Conservation (phyloP, 306 rosid species). For the Rosa chinensis region DNA sequence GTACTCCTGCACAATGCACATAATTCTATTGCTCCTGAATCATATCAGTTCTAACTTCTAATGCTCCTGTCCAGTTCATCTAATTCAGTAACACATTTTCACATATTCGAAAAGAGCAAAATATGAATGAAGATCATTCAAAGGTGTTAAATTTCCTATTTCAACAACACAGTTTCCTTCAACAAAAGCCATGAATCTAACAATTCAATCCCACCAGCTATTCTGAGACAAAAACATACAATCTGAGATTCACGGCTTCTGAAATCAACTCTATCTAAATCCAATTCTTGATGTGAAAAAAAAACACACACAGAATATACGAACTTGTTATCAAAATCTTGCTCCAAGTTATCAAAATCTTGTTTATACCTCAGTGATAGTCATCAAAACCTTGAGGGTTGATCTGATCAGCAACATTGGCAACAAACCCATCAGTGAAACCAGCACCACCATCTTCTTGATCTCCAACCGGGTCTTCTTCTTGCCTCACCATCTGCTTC, state of each 20-base stretch:
- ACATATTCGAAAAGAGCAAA: not conserved
- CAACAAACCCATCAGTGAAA: conserved; percentile 4
- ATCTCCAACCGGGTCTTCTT: conserved; percentile 5
- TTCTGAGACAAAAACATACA: not conserved
- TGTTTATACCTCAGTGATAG: conserved; percentile 2
- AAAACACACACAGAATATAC: not conserved
- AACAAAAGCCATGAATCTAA: not conserved
- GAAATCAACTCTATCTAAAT: not conserved
- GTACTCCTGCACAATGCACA: not conserved
- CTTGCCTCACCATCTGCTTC: not conserved
- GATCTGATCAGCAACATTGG: not conserved
- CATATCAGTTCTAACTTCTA: too few relatives aligned
- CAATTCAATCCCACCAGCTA: not conserved
- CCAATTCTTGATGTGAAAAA: not conserved
- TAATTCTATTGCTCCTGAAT: not conserved
- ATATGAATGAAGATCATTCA: not conserved
- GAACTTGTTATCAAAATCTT: not conserved
- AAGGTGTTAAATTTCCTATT: not conserved
- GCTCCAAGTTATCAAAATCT: not conserved
- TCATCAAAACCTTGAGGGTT: not conserved
- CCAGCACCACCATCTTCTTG: not conserved
- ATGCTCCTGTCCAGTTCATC: too few relatives aligned
- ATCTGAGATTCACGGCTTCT: not conserved
- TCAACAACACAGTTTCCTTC: not conserved
- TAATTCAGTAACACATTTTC: too few relatives aligned